A percentile compares a stretch with the other conserved stretches of the same genome.
Conservation (phyloP, 1,284 basidiomycete genomes). For the Pascua guehoae region DNA sequence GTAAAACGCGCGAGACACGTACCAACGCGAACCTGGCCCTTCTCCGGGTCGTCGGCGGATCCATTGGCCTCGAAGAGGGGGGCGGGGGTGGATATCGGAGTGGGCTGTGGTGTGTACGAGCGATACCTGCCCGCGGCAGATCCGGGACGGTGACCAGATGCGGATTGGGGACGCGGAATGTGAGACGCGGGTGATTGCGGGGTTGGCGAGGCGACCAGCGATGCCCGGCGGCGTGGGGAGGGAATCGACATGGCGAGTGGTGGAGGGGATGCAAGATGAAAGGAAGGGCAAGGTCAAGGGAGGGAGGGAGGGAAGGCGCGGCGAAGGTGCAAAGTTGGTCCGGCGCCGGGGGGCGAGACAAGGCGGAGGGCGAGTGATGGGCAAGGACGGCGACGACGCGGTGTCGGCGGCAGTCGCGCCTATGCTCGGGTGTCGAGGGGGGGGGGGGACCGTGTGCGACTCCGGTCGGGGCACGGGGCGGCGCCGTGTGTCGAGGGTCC, state of each 20-base stretch:
- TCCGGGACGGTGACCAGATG: conserved; percentile 25
- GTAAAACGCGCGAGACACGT: conserved; percentile 15
- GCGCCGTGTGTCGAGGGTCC: too few species aligned
- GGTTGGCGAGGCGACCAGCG: conserved; percentile 23
- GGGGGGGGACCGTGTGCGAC: too few species aligned
- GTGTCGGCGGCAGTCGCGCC: too few species aligned
- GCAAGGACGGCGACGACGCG: too few species aligned
- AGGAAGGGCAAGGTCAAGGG: neutral
- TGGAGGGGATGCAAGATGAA: neutral
- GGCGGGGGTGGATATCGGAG: too few species aligned
- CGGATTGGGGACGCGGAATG: conserved; percentile 31
- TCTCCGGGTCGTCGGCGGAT: conserved; percentile 23
- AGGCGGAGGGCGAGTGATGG: too few species aligned
- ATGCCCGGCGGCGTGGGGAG: conserved; percentile 17
- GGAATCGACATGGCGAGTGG: conserved; percentile 7
- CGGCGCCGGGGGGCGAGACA: too few species aligned
- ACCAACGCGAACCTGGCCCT: conserved; percentile 44
- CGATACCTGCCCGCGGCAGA: conserved; percentile 26
- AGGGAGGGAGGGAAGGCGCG: neutral
- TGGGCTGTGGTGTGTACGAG: neutral
- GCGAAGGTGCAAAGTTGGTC: neutral
- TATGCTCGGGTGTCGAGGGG: too few species aligned
- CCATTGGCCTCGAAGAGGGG: too few species aligned
- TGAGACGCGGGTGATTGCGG: conserved; percentile 26
- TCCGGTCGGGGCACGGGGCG: too few species aligned